Conservation (phyloP, 2,329 filamentous ascomycete species). For the Cercospora zeina region DNA sequence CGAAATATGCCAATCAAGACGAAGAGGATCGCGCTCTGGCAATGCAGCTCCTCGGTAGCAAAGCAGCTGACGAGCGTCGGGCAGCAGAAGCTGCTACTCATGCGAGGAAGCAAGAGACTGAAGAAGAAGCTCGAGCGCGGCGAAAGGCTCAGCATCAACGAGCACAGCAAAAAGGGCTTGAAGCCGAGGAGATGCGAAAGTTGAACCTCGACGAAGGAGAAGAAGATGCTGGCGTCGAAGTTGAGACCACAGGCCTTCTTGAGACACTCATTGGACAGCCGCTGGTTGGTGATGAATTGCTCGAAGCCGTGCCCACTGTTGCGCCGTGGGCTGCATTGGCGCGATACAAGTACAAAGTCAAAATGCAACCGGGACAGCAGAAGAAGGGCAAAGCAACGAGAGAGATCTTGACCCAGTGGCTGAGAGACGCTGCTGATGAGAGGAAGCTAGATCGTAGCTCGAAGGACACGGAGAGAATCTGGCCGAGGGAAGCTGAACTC, state of each 20-base stretch:
- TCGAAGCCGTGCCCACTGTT: slow-evolving; percentile 63
- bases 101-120: slow-evolving; percentile 64
- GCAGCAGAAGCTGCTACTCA: slow-evolving; percentile 62
- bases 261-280: slow-evolving; percentile 77
- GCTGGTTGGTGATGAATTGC: slow-evolving; percentile 76
- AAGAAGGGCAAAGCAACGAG: slow-evolving; percentile 96
- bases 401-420: slow-evolving; percentile 84
- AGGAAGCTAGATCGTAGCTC: slow-evolving; percentile 49
- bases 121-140: slow-evolving; percentile 68
- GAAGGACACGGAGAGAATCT: slow-evolving; percentile 69
- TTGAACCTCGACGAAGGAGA: slow-evolving; percentile 60
- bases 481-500: slow-evolving; percentile 82
- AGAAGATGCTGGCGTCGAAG: slow-evolving; percentile 39
- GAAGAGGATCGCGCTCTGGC: slow-evolving; percentile 86
- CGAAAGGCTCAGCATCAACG: slow-evolving; percentile 77
- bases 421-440: slow-evolving; percentile 59
- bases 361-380: slow-evolving; percentile 81
- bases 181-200: slow-evolving; percentile 69
- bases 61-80: slow-evolving; percentile 64
- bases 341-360: slow-evolving; percentile 88
- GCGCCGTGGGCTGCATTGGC: slow-evolving; percentile 64
- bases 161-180: slow-evolving; percentile 71
- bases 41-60: slow-evolving; percentile 81
- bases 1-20: slow-evolving; percentile 91
- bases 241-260: slow-evolving; percentile 55